A percentile compares a stretch with the other conserved stretches of the same genome.
Conservation (phyloP, 306 rosid genomes). For the Citrullus amarus region DNA sequence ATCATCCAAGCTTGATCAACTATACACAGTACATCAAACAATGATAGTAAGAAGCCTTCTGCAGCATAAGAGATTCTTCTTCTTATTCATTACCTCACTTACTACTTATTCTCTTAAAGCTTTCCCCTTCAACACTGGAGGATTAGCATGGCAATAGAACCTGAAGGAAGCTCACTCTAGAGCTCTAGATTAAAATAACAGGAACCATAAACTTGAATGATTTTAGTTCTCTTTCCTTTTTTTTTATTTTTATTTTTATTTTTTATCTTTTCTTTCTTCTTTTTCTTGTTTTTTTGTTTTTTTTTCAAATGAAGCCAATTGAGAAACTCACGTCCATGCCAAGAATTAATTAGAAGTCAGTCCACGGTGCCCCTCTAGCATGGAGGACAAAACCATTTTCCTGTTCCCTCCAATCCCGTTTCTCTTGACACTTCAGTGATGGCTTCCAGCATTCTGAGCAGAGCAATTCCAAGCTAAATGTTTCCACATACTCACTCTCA, state of each 20-base stretch:
- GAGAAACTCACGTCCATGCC: not conserved
- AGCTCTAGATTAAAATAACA: not conserved
- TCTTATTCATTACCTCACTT: not conserved
- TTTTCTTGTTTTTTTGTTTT: too few relatives aligned
- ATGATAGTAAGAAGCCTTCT: not conserved
- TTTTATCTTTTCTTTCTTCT: too few relatives aligned
- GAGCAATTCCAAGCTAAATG: conserved; percentile 66
- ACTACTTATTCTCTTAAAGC: not conserved
- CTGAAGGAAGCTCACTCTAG: not conserved
- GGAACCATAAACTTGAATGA: not conserved
- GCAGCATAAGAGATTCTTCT: not conserved
- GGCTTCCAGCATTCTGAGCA: conserved; percentile 56
- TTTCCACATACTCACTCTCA: conserved; percentile 77
- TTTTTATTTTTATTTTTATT: not conserved
- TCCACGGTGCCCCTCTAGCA: not conserved
- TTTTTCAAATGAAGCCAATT: not conserved
- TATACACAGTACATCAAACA: not conserved
- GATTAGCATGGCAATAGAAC: not conserved
- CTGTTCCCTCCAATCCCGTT: conserved; percentile 17
- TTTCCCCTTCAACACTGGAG: not conserved
- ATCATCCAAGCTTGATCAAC: not conserved
- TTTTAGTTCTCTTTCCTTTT: not conserved
- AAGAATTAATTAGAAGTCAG: not conserved
- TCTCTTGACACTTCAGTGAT: conserved; percentile 23
- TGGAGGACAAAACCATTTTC: conserved; percentile 31